Conservation (phyloP, 1,284 basidiomycete genomes). For the Xerocomus minutiporus region DNA sequence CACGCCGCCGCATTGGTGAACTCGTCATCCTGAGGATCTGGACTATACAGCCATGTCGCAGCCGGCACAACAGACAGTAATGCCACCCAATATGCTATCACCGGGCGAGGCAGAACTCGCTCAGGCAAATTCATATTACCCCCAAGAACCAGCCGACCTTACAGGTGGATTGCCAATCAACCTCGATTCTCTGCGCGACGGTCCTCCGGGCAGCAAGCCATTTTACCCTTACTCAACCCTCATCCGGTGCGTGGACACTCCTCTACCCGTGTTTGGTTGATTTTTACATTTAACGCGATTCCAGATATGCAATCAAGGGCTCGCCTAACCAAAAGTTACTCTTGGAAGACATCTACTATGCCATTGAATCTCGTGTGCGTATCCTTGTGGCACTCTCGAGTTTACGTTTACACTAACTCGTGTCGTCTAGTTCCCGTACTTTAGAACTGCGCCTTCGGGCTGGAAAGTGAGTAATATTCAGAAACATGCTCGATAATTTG, state of each 20-base stretch:
- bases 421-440: slow-evolving; percentile 69
- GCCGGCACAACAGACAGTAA: slow-evolving; percentile 39
- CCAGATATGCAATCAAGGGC: slow-evolving; percentile 81
- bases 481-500: neutral
- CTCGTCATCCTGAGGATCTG: slow-evolving; percentile 9
- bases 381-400: neutral
- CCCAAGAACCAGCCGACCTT: slow-evolving; percentile 64
- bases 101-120: slow-evolving; percentile 44
- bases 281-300: slow-evolving; percentile 8
- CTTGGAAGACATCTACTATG: slow-evolving; percentile 82
- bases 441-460: slow-evolving; percentile 72
- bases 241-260: slow-evolving; percentile 57
- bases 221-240: slow-evolving; percentile 85
- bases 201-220: slow-evolving; percentile 77
- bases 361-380: slow-evolving; percentile 77
- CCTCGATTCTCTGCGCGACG: slow-evolving; percentile 75
- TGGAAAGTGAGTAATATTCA: slow-evolving; percentile 65
- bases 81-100: slow-evolving; percentile 40
- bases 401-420: slow-evolving; percentile 12
- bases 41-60: slow-evolving; percentile 33
- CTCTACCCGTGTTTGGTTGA: neutral
- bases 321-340: slow-evolving; percentile 78
- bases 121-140: slow-evolving; percentile 62
- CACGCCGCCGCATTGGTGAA: slow-evolving; percentile 19
- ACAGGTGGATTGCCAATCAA: slow-evolving; percentile 78